A percentile compares a stretch with the other conserved stretches of the same genome.
Evolutionary conservation across 78 protist species (phyloP).

Genomic region (Blattamonas nauphoetae): DNA sequence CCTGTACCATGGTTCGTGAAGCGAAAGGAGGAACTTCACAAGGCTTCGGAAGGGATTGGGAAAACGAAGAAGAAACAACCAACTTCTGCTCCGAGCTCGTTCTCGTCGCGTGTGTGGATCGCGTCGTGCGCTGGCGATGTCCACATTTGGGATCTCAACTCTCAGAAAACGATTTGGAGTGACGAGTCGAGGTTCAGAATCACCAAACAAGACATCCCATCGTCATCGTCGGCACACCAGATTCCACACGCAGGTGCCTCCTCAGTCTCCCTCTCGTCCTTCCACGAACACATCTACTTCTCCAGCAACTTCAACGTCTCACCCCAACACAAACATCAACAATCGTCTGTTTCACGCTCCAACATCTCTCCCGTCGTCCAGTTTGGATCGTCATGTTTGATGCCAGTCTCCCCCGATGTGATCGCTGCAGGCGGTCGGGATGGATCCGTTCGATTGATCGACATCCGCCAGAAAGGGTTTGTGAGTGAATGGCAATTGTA

Average conservation of each 20-base stretch:
- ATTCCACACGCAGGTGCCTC: too few relatives aligned
- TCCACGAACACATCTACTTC: background rate
- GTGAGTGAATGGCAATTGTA: too few relatives aligned
- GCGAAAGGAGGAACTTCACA: too few relatives aligned
- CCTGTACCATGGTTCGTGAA: too few relatives aligned
- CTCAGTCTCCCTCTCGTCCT: too few relatives aligned
- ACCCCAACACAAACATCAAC: too few relatives aligned
- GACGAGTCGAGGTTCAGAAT: background rate
- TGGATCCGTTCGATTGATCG: background rate
- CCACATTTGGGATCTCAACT: background rate
- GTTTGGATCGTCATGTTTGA: background rate
- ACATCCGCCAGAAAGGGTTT: too few relatives aligned
- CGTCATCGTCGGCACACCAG: too few relatives aligned
- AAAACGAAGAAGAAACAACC: too few relatives aligned
- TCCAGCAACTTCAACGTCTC: background rate
- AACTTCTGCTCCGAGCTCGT: too few relatives aligned
- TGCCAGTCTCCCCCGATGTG: background rate
- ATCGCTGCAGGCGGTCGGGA: background rate
- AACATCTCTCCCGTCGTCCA: background rate
- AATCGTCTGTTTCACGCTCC: too few relatives aligned
- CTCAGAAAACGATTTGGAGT: background rate
- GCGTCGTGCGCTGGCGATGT: background rate
- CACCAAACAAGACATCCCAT: background rate
- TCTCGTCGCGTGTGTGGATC: background rate
- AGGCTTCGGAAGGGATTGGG: too few relatives aligned